Base-by-base conservation (phyloP, 2,329 filamentous ascomycete genomes). In the Boeremia lycopersici region DNA sequence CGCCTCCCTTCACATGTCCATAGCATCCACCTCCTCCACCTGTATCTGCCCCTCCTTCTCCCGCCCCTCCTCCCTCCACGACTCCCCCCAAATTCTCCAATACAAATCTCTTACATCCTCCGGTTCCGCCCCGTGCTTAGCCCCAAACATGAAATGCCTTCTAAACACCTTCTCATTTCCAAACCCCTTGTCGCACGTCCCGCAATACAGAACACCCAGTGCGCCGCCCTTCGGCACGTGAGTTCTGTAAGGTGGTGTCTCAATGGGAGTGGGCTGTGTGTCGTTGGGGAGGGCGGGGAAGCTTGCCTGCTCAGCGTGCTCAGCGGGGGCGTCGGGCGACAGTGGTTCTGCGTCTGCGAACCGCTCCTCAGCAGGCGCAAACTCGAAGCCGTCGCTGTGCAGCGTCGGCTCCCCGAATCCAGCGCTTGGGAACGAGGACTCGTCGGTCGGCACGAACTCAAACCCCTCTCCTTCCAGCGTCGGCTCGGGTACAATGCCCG, bases 121-220 rank as follows among this genome's bases (percentile, higher is more conserved):
- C 17, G 45, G 35, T 23, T 57, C 48, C 28, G 39, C 49, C 2
- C 45, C 48, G 36, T 57, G 54, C 36, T 25, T 53, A 2, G 23
- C 15, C 9, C 35, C 34, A 17, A 57, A 57, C 54, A 57, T 49
- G 6, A 57, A 57, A 28, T 57, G 54, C 40, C 54, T 36, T 23
- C 53, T 57, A 12, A 57, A 57, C 12, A 57, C 54, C 31, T 7
- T 53, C 33, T 57, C 54, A n/a, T 57, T 57, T 2, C 54, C 54
- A 34, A 49, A 57, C 7, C 43, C 49, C 30, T 46, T 53, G n/a
- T 57, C 28, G 10, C 54, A 57, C 3, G 48, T 49, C 11, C 49
- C 54, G 19, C 54, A 57, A 10, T 57, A 57, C 10, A 57, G 25
- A 5, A 57, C 48, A 5, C 54, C 54, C 13, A 57, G 23, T 17